Conservation (phyloP, 495 filamentous ascomycete genomes). For the Aspergillus ellipticus region DNA sequence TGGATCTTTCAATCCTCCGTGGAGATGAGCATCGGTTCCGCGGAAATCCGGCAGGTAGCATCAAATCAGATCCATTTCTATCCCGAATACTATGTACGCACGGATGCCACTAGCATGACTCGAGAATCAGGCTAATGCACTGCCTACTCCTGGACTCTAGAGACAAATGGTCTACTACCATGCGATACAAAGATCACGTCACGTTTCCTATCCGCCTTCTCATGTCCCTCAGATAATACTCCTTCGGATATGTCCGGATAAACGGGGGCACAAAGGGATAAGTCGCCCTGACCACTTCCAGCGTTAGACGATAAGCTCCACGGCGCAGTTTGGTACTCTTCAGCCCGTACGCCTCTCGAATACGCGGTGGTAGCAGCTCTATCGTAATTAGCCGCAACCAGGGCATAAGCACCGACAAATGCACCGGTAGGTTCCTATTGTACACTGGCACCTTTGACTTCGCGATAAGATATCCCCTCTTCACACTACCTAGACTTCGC, state of each 20-base stretch:
- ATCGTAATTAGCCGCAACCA: slow-evolving; percentile 27
- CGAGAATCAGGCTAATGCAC: no score
- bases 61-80: no score
- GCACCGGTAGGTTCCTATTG: slow-evolving; percentile 20
- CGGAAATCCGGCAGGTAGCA: no score
- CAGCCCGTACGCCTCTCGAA: slow-evolving; percentile 29
- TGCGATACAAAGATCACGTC: background rate
- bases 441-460: no score
- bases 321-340: slow-evolving; percentile 15
- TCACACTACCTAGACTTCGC: no score
- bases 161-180: no score
- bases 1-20: no score
- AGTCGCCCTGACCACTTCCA: slow-evolving; percentile 20
- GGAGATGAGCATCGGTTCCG: no score
- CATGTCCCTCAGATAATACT: slow-evolving; percentile 42
- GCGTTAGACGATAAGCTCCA: slow-evolving; percentile 14
- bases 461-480: no score
- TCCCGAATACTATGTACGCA: no score
- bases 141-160: no score
- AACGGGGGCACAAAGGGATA: slow-evolving; percentile 29
- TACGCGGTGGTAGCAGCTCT: slow-evolving; percentile 26
- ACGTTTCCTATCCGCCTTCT: slow-evolving; percentile 20
- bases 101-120: no score
- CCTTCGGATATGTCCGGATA: slow-evolving; percentile 30
- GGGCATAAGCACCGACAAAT: slow-evolving; percentile 23